Conservation (phyloP, 495 filamentous ascomycete species). For the Aspergillus homomorphus region DNA sequence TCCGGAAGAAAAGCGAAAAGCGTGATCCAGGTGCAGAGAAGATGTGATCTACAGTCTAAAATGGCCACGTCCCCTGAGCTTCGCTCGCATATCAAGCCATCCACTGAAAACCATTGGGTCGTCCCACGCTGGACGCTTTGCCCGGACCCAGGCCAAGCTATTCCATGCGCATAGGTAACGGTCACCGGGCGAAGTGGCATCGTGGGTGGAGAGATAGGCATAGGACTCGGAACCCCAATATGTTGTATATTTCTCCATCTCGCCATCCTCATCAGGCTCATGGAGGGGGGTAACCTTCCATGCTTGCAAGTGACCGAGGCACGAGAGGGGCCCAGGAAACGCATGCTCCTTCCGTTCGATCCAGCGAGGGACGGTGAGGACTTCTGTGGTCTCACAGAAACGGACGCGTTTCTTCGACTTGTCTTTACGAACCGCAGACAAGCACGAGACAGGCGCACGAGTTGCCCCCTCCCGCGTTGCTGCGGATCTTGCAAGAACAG, state of each 20-base stretch:
- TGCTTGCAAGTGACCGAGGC: constrained; percentile 21
- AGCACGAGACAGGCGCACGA: too few relatives aligned
- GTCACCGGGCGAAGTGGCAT: constrained; percentile 9
- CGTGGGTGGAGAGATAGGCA: constrained; percentile 11
- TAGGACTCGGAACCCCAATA: constrained; percentile 22
- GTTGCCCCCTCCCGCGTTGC: neutral
- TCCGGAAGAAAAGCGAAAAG: constrained; percentile 4
- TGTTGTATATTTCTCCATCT: constrained; percentile 23
- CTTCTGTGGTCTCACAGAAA: constrained; percentile 20
- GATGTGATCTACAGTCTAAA: constrained; percentile 14
- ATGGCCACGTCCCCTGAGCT: constrained; percentile 5
- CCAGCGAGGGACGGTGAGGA: constrained; percentile 20
- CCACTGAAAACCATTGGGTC: constrained; percentile 11
- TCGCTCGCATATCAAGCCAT: constrained; percentile 11
- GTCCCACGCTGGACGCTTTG: constrained; percentile 10
- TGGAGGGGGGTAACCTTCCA: constrained; percentile 21
- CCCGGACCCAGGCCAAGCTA: constrained; percentile 12
- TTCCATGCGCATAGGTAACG: constrained; percentile 19
- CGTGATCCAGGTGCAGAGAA: constrained; percentile 4
- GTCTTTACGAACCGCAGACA: neutral
- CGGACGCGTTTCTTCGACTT: constrained; percentile 21
- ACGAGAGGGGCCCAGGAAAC: constrained; percentile 16
- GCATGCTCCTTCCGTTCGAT: constrained; percentile 20
- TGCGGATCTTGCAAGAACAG: constrained; percentile 10
- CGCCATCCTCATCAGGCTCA: constrained; percentile 24